Evolutionary conservation across 208 protist genomes (phyloP).

Genomic region (Zelonia costaricensis): DNA sequence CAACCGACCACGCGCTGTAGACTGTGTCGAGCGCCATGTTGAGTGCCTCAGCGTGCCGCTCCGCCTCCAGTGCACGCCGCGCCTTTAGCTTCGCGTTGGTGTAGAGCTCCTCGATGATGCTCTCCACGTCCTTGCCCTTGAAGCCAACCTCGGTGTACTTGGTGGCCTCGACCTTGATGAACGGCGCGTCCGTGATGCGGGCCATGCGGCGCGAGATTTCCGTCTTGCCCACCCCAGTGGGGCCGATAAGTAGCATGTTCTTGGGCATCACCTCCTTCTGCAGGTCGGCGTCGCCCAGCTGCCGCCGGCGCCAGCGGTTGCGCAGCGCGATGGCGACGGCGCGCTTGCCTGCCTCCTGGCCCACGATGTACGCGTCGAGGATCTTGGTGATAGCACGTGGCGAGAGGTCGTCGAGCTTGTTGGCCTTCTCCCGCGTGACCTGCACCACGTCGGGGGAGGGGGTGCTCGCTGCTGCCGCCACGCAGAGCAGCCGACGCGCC

Average conservation of each 20-base stretch:
- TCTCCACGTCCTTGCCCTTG: constrained; percentile 97
- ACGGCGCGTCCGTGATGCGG: constrained; percentile 96
- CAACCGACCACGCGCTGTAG: constrained; percentile 64
- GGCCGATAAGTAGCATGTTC: constrained; percentile 94
- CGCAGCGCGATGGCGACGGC: constrained; percentile 97
- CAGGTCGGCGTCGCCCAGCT: constrained; percentile 74
- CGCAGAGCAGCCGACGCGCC: constrained; percentile 40
- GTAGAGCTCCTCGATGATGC: constrained; percentile 96
- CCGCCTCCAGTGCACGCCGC: constrained; percentile 59
- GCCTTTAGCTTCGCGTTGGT: constrained; percentile 91
- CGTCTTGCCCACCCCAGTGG: constrained; percentile 94
- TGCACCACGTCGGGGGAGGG: constrained; percentile 65
- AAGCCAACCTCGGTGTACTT: constrained; percentile 98
- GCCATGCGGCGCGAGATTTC: constrained; percentile 97
- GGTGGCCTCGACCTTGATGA: constrained; percentile 98
- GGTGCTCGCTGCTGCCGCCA: constrained; percentile 42
- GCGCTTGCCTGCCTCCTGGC: constrained; percentile 95
- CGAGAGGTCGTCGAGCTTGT: constrained; percentile 78
- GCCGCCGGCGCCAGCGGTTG: constrained; percentile 93
- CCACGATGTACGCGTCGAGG: constrained; percentile 96
- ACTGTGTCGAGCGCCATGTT: constrained; percentile 79
- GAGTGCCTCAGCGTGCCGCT: constrained; percentile 74
- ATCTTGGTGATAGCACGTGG: constrained; percentile 92
- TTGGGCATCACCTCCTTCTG: constrained; percentile 91
- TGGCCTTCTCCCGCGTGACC: constrained; percentile 44